phyloP scores from a whole-genome alignment of 1,139 yeast species.

The Kodamaea derodonti region DNA sequence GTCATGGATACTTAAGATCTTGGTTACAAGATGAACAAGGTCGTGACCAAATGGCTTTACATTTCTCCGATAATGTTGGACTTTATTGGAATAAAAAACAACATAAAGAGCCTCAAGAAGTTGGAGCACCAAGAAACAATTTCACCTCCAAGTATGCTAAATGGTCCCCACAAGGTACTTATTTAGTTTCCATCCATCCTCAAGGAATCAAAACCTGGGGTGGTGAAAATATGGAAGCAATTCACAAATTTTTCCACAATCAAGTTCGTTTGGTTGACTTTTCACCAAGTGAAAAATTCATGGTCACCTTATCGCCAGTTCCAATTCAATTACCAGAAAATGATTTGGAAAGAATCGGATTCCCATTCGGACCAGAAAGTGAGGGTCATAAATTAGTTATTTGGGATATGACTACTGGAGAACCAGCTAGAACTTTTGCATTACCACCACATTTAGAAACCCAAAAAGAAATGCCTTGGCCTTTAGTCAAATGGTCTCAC shows the following conservation, averaged over 20 bases:
- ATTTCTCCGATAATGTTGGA: conserved; percentile 76
- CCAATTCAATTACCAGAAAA: conserved; percentile 74
- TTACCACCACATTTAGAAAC: conserved; percentile 73
- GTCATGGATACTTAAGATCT: conserved; percentile 76
- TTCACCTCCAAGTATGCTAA: conserved; percentile 87
- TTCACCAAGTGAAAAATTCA: conserved; percentile 85
- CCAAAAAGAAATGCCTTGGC: conserved; percentile 86
- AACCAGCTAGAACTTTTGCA: conserved; percentile 87
- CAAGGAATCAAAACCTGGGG: conserved; percentile 98
- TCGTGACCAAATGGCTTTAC: conserved; percentile 86
- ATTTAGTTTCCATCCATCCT: conserved; percentile 81
- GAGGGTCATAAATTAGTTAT: conserved; percentile 92
- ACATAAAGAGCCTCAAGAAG: conserved; percentile 70
- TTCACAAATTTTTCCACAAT: conserved; percentile 81
- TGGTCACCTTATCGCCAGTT: conserved; percentile 87
- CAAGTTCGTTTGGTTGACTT: conserved; percentile 88
- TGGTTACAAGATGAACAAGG: conserved; percentile 91
- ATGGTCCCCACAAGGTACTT: conserved; percentile 94
- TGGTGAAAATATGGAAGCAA: conserved; percentile 71
- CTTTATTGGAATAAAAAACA: conserved; percentile 83
- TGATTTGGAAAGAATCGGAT: conserved; percentile 57
- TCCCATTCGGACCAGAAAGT: conserved; percentile 84
- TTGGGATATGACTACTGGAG: conserved; percentile 86
- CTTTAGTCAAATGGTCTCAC: conserved; percentile 92
- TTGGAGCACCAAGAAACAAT: conserved; percentile 70